Percentiles rank a stretch among this genome's conserved stretches.
phyloP scores from a whole-genome alignment of 768 basidiomycete genomes.

The Mycena epipterygia region DNA sequence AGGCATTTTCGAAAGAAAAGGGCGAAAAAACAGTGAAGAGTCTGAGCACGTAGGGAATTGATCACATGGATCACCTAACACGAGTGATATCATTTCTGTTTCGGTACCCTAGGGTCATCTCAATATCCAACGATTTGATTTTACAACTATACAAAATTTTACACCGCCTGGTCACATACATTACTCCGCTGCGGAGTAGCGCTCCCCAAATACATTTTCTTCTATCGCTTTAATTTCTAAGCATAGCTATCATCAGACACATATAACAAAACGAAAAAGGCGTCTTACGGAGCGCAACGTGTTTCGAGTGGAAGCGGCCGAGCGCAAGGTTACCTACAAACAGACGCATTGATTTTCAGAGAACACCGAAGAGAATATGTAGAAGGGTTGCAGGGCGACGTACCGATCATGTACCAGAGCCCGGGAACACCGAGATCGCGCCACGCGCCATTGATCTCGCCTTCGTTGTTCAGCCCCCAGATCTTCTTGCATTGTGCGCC shows the following conservation, averaged over 20 bases:
- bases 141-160: too few species aligned
- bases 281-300: conserved; percentile 74
- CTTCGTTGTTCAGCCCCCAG: conserved; percentile 77
- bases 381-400: conserved; percentile 25
- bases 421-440: conserved; percentile 65
- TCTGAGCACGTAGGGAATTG: too few species aligned
- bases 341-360: not conserved
- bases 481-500: conserved; percentile 60
- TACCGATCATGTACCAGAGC: conserved; percentile 73
- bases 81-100: too few species aligned
- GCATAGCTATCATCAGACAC: not conserved
- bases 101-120: too few species aligned
- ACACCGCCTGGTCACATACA: not conserved
- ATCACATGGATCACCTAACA: too few species aligned
- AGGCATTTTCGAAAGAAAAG: too few species aligned
- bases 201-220: conserved; percentile 58
- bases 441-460: conserved; percentile 67
- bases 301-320: conserved; percentile 77
- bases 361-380: conserved; percentile 14
- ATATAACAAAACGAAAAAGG: not conserved
- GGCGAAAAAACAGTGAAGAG: too few species aligned
- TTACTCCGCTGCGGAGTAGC: conserved; percentile 34
- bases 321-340: conserved; percentile 66
- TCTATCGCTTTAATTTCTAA: conserved; percentile 81
- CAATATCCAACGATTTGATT: too few species aligned